phyloP scores from a whole-genome alignment of 306 rosid genomes.

The Inga laurina region DNA sequence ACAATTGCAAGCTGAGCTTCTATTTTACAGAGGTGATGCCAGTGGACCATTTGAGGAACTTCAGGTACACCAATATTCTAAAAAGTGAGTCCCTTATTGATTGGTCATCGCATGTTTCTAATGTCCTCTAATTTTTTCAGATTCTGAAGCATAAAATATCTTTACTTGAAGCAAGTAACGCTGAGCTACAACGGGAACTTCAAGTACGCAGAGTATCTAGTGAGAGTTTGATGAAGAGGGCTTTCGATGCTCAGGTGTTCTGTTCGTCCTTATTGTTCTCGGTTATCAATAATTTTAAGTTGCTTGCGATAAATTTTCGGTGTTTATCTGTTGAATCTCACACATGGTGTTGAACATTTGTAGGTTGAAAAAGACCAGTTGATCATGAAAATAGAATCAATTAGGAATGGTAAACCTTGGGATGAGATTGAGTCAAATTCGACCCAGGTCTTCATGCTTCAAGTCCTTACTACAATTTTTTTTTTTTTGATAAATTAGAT shows the following conservation, averaged over 20 bases:
- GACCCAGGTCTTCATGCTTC: slow-evolving; percentile 57
- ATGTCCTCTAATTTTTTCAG: slow-evolving; percentile 40
- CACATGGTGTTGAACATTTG: slow-evolving; percentile 25
- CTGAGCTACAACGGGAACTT: slow-evolving; percentile 73
- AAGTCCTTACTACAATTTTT: slow-evolving; percentile 4
- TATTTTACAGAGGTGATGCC: slow-evolving; percentile 70
- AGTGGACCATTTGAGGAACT: slow-evolving; percentile 81
- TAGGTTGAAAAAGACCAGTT: slow-evolving; percentile 91
- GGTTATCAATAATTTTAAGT: slow-evolving; percentile 35
- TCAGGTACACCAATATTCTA: slow-evolving; percentile 52
- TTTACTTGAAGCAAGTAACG: slow-evolving; percentile 87
- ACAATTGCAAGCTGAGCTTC: slow-evolving; percentile 86
- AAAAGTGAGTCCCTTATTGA: slow-evolving; percentile 18
- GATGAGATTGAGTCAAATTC: slow-evolving; percentile 80
- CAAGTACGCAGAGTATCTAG: slow-evolving; percentile 36
- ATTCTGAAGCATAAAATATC: slow-evolving; percentile 89
- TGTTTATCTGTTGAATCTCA: slow-evolving; percentile 24
- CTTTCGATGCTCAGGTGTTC: slow-evolving; percentile 47
- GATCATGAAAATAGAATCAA: slow-evolving; percentile 70
- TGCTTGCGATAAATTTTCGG: neutral
- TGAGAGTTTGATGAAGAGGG: slow-evolving; percentile 42
- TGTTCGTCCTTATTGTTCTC: slow-evolving; percentile 17
- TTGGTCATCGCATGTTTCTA: slow-evolving; percentile 15
- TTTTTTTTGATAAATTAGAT: neutral
- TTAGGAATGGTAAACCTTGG: slow-evolving; percentile 87